phyloP scores from a whole-genome alignment of 2,329 filamentous ascomycete genomes.

The Ophiostoma piceae region DNA sequence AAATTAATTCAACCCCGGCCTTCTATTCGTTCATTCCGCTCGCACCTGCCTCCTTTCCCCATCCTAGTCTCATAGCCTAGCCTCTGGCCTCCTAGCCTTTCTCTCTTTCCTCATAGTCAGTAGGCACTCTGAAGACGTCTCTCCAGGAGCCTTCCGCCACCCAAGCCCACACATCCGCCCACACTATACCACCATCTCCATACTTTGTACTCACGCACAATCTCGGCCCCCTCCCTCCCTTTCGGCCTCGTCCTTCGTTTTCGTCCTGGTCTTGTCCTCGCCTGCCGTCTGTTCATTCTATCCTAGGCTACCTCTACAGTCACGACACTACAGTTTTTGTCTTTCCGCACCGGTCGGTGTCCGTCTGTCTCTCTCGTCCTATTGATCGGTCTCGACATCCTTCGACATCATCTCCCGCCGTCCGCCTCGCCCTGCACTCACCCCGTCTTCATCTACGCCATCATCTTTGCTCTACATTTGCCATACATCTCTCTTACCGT shows the following conservation, averaged over 20 bases:
- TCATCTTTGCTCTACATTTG: not conserved
- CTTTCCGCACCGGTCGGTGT: not conserved
- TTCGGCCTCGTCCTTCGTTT: conserved; percentile 1
- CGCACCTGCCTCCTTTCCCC: conserved; percentile 11
- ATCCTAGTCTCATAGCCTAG: not conserved
- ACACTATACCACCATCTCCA: not conserved
- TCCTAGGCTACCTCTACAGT: not conserved
- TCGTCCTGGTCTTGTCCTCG: not conserved
- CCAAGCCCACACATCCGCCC: not conserved
- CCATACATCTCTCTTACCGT: not conserved
- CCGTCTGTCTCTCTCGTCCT: not conserved
- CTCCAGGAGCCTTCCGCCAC: not conserved
- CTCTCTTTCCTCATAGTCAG: too few relatives aligned
- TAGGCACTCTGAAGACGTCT: too few relatives aligned
- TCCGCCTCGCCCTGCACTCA: not conserved
- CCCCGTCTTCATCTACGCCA: not conserved
- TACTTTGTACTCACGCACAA: not conserved
- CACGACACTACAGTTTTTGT: not conserved
- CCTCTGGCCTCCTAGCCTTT: not conserved
- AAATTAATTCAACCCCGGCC: not conserved
- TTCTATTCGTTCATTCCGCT: not conserved
- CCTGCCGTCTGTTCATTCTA: not conserved
- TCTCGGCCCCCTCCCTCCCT: conserved; percentile 13
- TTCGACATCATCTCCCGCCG: not conserved
- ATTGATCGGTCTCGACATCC: not conserved